phyloP scores from a whole-genome alignment of 2,329 filamentous ascomycete genomes.

The Cordyceps farinosa region DNA sequence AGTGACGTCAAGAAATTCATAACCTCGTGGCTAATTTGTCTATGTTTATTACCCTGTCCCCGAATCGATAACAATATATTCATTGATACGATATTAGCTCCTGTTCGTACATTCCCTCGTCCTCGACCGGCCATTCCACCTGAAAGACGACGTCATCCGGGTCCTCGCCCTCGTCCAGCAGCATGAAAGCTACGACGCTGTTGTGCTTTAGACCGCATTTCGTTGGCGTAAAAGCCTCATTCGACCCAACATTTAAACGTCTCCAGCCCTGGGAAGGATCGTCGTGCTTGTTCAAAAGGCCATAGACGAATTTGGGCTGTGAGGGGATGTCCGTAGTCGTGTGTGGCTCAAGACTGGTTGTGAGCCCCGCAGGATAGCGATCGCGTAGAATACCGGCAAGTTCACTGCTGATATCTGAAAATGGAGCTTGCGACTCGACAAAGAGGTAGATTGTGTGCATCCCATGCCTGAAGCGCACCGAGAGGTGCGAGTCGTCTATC shows the following conservation, averaged over 20 bases:
- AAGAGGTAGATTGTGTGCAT: constrained; percentile 68
- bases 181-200: constrained; percentile 47
- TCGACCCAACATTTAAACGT: constrained; percentile 36
- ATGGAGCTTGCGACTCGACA: constrained; percentile 54
- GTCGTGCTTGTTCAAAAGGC: constrained; percentile 39
- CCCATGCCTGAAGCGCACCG: constrained; percentile 70
- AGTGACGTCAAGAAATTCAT: not conserved
- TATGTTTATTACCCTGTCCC: not conserved
- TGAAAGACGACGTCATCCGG: constrained; percentile 40
- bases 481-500: constrained; percentile 51
- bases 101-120: constrained; percentile 33
- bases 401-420: constrained; percentile 54
- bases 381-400: constrained; percentile 57
- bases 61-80: not conserved
- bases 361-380: constrained; percentile 53
- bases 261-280: constrained; percentile 50
- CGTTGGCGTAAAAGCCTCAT: constrained; percentile 37
- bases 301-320: constrained; percentile 45
- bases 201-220: constrained; percentile 46
- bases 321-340: constrained; percentile 39
- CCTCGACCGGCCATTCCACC: constrained; percentile 45
- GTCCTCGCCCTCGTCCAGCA: constrained; percentile 39
- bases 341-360: constrained; percentile 30
- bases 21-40: not conserved
- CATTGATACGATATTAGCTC: constrained; percentile 1